phyloP scores from a whole-genome alignment of 129 eudicot species.

The Oenanthe sinensis region DNA sequence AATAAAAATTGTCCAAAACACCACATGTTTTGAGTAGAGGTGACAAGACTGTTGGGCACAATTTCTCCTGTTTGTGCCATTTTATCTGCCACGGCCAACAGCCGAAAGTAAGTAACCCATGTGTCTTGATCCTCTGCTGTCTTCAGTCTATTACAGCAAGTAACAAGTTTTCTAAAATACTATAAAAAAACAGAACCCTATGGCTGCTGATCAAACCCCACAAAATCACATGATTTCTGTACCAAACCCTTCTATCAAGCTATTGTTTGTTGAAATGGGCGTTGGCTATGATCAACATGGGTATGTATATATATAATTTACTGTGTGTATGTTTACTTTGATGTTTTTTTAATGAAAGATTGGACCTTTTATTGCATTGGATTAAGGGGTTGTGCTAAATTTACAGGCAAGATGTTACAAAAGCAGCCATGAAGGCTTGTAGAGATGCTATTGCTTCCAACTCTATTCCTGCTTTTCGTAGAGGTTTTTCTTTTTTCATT shows the following conservation, averaged over 20 bases:
- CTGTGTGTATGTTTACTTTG: neutral
- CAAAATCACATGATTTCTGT: neutral
- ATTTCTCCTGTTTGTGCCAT: no score
- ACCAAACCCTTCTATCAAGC: slow-evolving; percentile 52
- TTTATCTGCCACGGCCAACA: no score
- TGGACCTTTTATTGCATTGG: neutral
- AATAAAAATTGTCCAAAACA: no score
- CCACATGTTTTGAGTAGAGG: no score
- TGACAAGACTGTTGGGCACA: no score
- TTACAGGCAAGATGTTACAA: slow-evolving; percentile 75
- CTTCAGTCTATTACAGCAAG: neutral
- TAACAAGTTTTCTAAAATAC: neutral
- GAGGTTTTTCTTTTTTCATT: slow-evolving; percentile 37
- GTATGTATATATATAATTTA: slow-evolving; percentile 16
- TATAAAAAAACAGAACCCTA: neutral
- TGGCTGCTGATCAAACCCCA: neutral
- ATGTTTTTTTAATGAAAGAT: neutral
- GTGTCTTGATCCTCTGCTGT: no score
- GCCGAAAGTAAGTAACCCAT: no score
- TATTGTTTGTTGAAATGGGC: slow-evolving; percentile 93
- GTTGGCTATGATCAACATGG: slow-evolving; percentile 98
- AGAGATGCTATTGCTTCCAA: slow-evolving; percentile 91
- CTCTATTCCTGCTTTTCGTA: slow-evolving; percentile 86
- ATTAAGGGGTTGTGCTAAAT: neutral
- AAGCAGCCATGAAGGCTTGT: slow-evolving; percentile 96